Evolutionary conservation across 371 early-diverging fungal species (phyloP).

Genomic region (Blastocladiella emersonii): DNA sequence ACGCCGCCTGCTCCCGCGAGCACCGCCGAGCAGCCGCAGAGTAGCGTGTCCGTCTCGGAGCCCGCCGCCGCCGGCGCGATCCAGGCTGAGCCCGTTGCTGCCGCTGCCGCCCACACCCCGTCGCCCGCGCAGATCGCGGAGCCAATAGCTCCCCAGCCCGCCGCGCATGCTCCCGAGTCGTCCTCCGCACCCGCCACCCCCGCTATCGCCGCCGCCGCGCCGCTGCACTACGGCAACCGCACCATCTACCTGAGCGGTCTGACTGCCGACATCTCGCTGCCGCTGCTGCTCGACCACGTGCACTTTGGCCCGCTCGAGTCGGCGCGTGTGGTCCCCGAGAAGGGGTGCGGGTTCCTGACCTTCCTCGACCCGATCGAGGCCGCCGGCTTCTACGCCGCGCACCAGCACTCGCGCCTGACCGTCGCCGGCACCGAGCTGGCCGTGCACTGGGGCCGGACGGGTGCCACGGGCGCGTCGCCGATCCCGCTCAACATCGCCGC

Average conservation of each 20-base stretch:
- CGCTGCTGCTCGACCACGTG: not conserved
- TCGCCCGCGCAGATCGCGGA: too few relatives aligned
- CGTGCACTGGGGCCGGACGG: conserved; percentile 66
- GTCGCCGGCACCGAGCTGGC: conserved; percentile 40
- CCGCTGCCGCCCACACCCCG: too few relatives aligned
- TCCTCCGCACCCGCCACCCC: too few relatives aligned
- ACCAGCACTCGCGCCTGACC: conserved; percentile 21
- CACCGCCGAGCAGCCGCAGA: too few relatives aligned
- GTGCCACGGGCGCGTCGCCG: conserved; percentile 9
- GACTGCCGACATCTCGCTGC: not conserved
- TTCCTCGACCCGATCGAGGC: conserved; percentile 59
- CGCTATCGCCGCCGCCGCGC: too few relatives aligned
- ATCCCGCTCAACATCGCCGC: conserved; percentile 31
- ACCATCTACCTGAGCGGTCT: not conserved
- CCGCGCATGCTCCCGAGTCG: too few relatives aligned
- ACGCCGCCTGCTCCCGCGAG: too few relatives aligned
- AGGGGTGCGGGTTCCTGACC: conserved; percentile 62
- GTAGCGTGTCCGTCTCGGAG: too few relatives aligned
- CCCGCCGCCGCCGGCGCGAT: too few relatives aligned
- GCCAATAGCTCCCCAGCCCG: too few relatives aligned
- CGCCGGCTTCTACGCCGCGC: conserved; percentile 20
- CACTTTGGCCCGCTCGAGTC: conserved; percentile 15
- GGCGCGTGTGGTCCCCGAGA: conserved; percentile 50
- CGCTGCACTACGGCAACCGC: conserved; percentile 1
- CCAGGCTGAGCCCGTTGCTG: too few relatives aligned